Evolutionary conservation across 2,329 filamentous ascomycete species (phyloP).

Genomic region (Fusarium devonianum): DNA sequence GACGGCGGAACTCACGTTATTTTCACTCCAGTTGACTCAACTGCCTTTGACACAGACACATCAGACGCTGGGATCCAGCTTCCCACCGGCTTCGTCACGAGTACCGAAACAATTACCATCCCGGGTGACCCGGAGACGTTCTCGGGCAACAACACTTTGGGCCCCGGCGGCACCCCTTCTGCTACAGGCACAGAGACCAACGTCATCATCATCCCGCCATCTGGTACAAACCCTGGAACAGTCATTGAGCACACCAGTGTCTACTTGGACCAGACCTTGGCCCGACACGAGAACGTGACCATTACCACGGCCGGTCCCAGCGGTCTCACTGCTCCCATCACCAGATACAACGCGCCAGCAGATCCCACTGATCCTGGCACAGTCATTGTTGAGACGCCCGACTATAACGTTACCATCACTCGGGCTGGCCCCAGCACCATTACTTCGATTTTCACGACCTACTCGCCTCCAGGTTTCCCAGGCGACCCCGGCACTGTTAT

Average conservation of each 20-base stretch:
- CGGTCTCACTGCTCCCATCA: constrained; percentile 21
- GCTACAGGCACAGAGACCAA: constrained; percentile 28
- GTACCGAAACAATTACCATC: constrained; percentile 25
- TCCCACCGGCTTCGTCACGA: constrained; percentile 13
- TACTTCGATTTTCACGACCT: constrained; percentile 25
- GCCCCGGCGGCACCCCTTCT: neutral
- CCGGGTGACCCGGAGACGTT: constrained; percentile 26
- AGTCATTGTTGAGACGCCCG: constrained; percentile 21
- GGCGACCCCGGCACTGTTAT: constrained; percentile 23
- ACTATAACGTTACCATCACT: constrained; percentile 26
- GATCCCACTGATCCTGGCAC: constrained; percentile 22
- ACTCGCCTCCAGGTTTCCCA: constrained; percentile 15
- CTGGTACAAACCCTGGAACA: constrained; percentile 30
- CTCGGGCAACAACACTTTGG: neutral
- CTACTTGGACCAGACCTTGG: constrained; percentile 25
- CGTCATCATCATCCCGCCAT: constrained; percentile 29
- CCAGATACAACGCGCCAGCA: constrained; percentile 21
- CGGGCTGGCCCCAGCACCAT: constrained; percentile 16
- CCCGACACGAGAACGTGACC: constrained; percentile 25
- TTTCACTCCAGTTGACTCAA: constrained; percentile 9
- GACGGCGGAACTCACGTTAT: constrained; percentile 23
- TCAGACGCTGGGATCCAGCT: neutral
- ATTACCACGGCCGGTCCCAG: constrained; percentile 19
- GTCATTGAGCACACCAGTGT: constrained; percentile 28
- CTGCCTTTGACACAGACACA: constrained; percentile 1